Percentiles rank a stretch among this genome's conserved stretches.
phyloP scores from a whole-genome alignment of 2,329 filamentous ascomycete species.

The Colletotrichum siamense region DNA sequence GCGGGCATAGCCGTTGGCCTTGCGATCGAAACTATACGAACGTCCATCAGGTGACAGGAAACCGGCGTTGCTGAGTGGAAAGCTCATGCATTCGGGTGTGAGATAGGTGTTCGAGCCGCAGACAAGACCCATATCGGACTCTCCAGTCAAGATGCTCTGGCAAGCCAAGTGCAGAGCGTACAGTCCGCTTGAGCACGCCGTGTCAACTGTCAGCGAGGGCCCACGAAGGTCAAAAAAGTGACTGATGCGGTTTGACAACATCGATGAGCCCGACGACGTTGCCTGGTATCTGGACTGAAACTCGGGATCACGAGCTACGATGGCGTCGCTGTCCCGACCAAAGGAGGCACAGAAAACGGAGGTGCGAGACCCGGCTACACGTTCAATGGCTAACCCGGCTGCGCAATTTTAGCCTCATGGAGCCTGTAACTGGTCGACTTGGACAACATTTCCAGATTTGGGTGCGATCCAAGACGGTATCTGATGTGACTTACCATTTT shows the following conservation, averaged over 20 bases:
- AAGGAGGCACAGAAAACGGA: slow-evolving; percentile 57
- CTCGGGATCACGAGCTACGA: slow-evolving; percentile 29
- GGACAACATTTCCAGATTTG: not conserved
- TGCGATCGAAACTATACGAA: slow-evolving; percentile 58
- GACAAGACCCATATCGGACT: slow-evolving; percentile 45
- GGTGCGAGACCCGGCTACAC: slow-evolving; percentile 46
- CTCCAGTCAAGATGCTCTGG: slow-evolving; percentile 50
- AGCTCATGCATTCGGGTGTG: slow-evolving; percentile 54
- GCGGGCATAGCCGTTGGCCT: slow-evolving; percentile 67
- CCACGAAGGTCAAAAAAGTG: slow-evolving; percentile 60
- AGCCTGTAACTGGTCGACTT: not conserved
- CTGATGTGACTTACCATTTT: slow-evolving; percentile 44
- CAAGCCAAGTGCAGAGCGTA: slow-evolving; percentile 59
- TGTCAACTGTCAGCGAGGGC: slow-evolving; percentile 62
- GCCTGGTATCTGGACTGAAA: slow-evolving; percentile 41
- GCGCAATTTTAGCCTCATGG: not conserved
- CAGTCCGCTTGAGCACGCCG: slow-evolving; percentile 62
- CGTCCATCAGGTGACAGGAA: slow-evolving; percentile 57
- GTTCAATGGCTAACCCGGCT: slow-evolving; percentile 50
- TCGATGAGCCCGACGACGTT: slow-evolving; percentile 31
- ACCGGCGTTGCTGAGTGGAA: slow-evolving; percentile 59
- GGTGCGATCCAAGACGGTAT: not conserved
- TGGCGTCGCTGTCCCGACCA: slow-evolving; percentile 44
- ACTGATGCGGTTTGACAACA: slow-evolving; percentile 60
- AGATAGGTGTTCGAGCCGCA: slow-evolving; percentile 59